These are phyloP conservation scores for Polygonum maritimum DNA, from an alignment of 148 eudicot species.

Conservation along the genomic window DNA sequence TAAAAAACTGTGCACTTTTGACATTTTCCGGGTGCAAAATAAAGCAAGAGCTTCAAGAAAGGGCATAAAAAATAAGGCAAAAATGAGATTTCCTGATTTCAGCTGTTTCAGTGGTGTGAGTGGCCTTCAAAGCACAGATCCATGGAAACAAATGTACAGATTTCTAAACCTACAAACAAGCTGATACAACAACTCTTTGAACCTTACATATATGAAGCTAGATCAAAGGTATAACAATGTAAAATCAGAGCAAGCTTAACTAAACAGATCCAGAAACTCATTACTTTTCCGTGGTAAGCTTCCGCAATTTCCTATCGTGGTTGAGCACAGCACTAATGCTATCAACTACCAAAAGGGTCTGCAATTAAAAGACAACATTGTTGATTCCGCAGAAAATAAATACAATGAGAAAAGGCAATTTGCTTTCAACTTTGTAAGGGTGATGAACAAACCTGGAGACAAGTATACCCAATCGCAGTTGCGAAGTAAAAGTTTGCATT, in stretches of 20 bases:
- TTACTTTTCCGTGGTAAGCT: conserved; percentile 17
- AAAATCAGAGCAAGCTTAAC: neutral
- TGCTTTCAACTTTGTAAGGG: neutral
- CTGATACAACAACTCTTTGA: neutral
- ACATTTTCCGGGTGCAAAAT: neutral
- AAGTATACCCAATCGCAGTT: conserved; percentile 79
- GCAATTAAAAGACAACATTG: conserved; percentile 12
- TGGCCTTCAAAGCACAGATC: neutral
- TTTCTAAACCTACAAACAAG: neutral
- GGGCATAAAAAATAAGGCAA: neutral
- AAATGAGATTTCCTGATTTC: neutral
- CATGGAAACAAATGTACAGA: neutral
- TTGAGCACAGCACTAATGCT: conserved; percentile 82
- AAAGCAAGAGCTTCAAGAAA: neutral
- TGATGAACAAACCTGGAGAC: conserved; percentile 63
- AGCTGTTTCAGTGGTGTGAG: neutral
- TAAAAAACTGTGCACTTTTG: neutral
- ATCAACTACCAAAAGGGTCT: conserved; percentile 89
- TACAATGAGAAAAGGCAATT: neutral
- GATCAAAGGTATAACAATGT: neutral
- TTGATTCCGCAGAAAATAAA: neutral
- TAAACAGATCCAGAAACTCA: conserved; percentile 9
- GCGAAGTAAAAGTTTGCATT: conserved; percentile 98
- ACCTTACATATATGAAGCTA: neutral
- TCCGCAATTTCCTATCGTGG: conserved; percentile 72